These are phyloP conservation scores for Nakazawaea anatomiae DNA, from an alignment of 805 yeast species.

Conservation along the genomic window DNA sequence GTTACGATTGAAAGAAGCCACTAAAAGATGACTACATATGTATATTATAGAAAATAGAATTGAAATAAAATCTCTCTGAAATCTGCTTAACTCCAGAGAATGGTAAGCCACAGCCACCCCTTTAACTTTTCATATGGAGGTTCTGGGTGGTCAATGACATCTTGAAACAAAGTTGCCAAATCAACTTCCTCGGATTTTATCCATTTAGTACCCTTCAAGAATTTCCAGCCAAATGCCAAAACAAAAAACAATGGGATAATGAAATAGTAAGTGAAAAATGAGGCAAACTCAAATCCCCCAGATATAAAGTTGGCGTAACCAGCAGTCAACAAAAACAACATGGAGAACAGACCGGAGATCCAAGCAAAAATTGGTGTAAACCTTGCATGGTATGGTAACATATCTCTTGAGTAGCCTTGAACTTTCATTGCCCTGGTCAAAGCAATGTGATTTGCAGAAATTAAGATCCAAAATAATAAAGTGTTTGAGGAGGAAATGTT, in stretches of 20 bases:
- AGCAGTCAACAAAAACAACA: slow-evolving; percentile 26
- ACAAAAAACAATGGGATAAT: slow-evolving; percentile 32
- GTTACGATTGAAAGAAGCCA: background rate
- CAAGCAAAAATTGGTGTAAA: slow-evolving; percentile 64
- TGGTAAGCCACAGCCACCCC: slow-evolving; percentile 17
- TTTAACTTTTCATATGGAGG: slow-evolving; percentile 19
- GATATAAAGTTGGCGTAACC: slow-evolving; percentile 30
- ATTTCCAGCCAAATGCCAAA: slow-evolving; percentile 27
- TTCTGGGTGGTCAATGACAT: slow-evolving; percentile 24
- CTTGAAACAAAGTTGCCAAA: slow-evolving; percentile 21
- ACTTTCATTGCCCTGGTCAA: slow-evolving; percentile 70
- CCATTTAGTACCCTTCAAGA: slow-evolving; percentile 35
- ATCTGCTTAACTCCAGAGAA: slow-evolving; percentile 16
- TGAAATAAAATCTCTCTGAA: background rate
- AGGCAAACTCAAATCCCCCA: slow-evolving; percentile 22
- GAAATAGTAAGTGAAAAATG: slow-evolving; percentile 25
- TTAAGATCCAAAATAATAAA: slow-evolving; percentile 26
- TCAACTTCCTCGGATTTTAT: slow-evolving; percentile 22
- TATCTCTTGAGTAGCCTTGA: slow-evolving; percentile 61
- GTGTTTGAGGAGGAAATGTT: slow-evolving; percentile 24
- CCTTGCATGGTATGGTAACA: slow-evolving; percentile 66
- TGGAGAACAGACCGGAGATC: slow-evolving; percentile 22
- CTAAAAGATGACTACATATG: background rate
- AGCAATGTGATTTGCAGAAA: slow-evolving; percentile 33
- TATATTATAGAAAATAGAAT: background rate